Conservation (phyloP, 257 asterid genomes). For the Jasminum sambac region DNA sequence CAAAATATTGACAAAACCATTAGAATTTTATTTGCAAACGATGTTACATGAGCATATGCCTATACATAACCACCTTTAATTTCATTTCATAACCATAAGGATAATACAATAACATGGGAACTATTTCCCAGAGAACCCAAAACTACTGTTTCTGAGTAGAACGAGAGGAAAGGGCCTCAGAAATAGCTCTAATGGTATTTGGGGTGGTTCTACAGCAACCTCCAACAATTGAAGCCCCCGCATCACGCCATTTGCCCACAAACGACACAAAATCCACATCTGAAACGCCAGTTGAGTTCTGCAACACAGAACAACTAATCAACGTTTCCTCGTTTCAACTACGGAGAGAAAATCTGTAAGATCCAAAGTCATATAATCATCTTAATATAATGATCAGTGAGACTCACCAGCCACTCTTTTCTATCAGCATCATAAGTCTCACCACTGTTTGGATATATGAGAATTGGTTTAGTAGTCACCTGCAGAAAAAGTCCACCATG, state of each 20-base stretch:
- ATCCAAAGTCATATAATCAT: neutral
- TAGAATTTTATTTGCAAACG: too few species aligned
- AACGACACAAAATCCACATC: constrained; percentile 68
- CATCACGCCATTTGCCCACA: constrained; percentile 75
- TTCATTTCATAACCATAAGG: constrained; percentile 6
- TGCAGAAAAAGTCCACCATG: constrained; percentile 23
- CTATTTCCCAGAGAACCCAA: neutral
- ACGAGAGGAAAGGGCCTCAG: constrained; percentile 41
- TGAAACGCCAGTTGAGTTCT: constrained; percentile 50
- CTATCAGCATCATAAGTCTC: constrained; percentile 68
- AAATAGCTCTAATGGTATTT: constrained; percentile 64
- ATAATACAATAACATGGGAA: constrained; percentile 14
- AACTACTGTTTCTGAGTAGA: neutral
- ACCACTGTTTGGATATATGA: constrained; percentile 86
- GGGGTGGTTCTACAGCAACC: constrained; percentile 95
- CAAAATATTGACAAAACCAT: too few species aligned
- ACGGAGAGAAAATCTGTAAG: neutral
- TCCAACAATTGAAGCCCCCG: constrained; percentile 78
- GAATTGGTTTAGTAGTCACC: constrained; percentile 71
- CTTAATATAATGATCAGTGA: neutral
- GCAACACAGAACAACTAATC: constrained; percentile 9
- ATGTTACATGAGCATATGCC: too few species aligned
- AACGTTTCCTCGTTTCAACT: neutral
- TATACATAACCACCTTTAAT: too few species aligned
- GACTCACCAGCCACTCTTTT: constrained; percentile 84